These are phyloP conservation scores for Claviceps monticola DNA, from an alignment of 2,329 filamentous ascomycete genomes.

Conservation along the genomic window DNA sequence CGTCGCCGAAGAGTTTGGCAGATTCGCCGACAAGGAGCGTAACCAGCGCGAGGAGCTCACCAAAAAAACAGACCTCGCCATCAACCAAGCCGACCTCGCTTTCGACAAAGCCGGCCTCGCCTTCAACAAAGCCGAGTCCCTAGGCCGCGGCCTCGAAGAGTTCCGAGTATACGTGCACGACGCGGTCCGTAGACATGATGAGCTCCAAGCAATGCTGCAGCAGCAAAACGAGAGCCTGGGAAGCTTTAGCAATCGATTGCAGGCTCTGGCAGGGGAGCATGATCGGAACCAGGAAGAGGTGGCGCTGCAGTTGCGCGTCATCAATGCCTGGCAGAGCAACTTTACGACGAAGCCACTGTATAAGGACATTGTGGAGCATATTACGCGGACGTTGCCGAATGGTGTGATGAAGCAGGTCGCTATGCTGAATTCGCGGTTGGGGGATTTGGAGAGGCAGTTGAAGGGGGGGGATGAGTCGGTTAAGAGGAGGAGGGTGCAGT, in stretches of 20 bases:
- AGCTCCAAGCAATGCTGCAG: neutral
- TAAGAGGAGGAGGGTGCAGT: slow-evolving; percentile 1
- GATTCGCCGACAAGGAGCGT: slow-evolving; percentile 12
- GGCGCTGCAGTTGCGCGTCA: slow-evolving; percentile 20
- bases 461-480: neutral
- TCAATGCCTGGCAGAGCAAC: slow-evolving; percentile 36
- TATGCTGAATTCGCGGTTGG: slow-evolving; percentile 9
- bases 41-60: slow-evolving; percentile 3
- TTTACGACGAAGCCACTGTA: slow-evolving; percentile 30
- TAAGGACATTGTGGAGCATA: slow-evolving; percentile 24
- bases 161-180: neutral
- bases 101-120: neutral
- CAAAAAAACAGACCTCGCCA: neutral
- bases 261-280: neutral
- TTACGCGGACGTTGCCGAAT: slow-evolving; percentile 17
- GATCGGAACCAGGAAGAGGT: slow-evolving; percentile 14
- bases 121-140: slow-evolving; percentile 2
- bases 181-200: neutral
- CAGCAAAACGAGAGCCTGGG: neutral
- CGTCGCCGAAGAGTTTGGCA: slow-evolving; percentile 5
- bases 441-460: slow-evolving; percentile 9
- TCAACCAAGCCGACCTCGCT: no score
- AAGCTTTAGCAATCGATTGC: neutral
- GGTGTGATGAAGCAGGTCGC: slow-evolving; percentile 10
- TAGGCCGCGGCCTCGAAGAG: slow-evolving; percentile 2